A percentile compares a stretch with the other conserved stretches of the same genome.
phyloP scores from a whole-genome alignment of 148 eudicot genomes.

The Camellia sinensis region DNA sequence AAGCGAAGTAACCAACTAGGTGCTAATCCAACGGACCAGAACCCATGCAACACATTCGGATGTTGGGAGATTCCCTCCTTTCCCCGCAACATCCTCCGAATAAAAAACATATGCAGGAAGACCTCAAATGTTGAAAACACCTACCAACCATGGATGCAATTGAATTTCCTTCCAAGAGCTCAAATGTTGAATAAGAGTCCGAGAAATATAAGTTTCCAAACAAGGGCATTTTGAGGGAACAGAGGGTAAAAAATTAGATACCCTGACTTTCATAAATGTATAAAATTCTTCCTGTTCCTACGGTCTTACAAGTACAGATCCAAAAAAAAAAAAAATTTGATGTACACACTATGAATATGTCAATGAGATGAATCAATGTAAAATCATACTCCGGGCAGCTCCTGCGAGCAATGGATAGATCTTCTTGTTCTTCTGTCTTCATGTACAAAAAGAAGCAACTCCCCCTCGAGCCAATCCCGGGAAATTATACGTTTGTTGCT shows the following conservation, averaged over 20 bases:
- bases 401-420: conserved; percentile 17
- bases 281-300: conserved; percentile 9
- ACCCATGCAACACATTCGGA: no score
- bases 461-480: conserved; percentile 27
- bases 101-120: no score
- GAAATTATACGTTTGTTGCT: conserved; percentile 4
- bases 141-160: no score
- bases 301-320: background rate
- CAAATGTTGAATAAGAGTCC: background rate
- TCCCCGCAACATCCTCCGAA: no score
- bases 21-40: no score
- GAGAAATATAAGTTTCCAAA: background rate
- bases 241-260: background rate
- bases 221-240: background rate
- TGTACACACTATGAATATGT: conserved; percentile 19
- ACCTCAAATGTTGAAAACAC: no score
- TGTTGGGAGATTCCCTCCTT: no score
- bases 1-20: no score
- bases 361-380: conserved; percentile 16
- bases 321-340: background rate
- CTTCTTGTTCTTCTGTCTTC: conserved; percentile 10
- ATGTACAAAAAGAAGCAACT: conserved; percentile 37
- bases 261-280: conserved; percentile 6
- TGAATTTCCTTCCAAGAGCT: background rate
- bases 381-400: conserved; percentile 20